Base-by-base conservation (phyloP, 1,139 yeast species). In the Suhomyces yuchorum region DNA sequence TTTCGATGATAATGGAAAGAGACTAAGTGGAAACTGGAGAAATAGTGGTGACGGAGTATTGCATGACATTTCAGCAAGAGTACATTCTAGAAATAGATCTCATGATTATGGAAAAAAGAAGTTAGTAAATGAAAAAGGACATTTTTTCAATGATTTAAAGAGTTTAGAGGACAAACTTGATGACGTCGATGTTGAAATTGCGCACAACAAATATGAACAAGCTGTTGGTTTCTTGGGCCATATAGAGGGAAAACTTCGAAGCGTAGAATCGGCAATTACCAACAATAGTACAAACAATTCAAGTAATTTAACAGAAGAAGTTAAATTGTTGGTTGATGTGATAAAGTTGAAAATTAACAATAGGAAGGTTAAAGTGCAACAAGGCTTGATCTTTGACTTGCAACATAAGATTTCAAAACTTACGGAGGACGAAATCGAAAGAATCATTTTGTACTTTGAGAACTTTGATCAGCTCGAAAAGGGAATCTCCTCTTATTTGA, bases 111-210 rank as follows among this genome's bases (percentile, higher is more conserved):
- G 64, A 41, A 47, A 41, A 35, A 50, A 53, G 41, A 48, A 51
- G 22, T 26, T 45, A 2, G 42, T 44, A 8, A 50, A 43, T 14
- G 63, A 63, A 28, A 68, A 61, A 51, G 61, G 66, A 41, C 66
- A 71, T 50, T 63, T 68, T 47, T 74, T 75, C 54, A 59, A 61
- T 38, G 78, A 73, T 20, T 70, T 83, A 48, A 78, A 81, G 46
- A 72, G 75, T 41, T 72, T 84, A 37, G 89, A 84, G 54, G 87
- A 84, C 47, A 70, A 76, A 43, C 71, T 86, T 26, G 87, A 84
- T 52, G 89, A 85, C 51, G 75, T 85, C 28, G 93, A 86, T 60
- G 80, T 84, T 23, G 75, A 76, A 49, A 76, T 85, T 28, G 85
- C 89, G 6, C 87, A 84, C 57, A 79, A 82, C 50, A 75, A 76